phyloP scores from a whole-genome alignment of 2,329 filamentous ascomycete genomes.

The Spiromastix sp. region DNA sequence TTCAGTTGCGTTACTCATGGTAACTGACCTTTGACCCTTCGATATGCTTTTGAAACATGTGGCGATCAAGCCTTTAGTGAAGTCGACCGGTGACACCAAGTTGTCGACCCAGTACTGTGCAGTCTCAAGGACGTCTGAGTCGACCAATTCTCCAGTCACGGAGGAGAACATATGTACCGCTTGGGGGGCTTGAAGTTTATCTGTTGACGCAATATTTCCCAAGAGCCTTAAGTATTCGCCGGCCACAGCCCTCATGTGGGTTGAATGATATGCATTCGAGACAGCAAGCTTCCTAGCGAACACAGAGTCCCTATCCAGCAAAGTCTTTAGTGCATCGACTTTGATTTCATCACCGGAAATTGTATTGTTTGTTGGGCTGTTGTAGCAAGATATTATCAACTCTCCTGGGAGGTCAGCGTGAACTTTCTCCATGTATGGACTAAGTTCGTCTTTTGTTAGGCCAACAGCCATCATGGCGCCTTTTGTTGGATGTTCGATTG shows the following conservation, averaged over 20 bases:
- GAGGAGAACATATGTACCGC: constrained; percentile 10
- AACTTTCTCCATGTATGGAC: constrained; percentile 4
- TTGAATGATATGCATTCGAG: constrained; percentile 25
- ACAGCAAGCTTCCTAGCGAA: constrained; percentile 20
- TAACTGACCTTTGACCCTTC: neutral
- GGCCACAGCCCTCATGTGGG: constrained; percentile 18
- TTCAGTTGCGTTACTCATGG: neutral
- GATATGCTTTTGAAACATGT: constrained; percentile 2
- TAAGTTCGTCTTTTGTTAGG: constrained; percentile 8
- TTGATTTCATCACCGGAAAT: constrained; percentile 20
- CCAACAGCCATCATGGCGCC: constrained; percentile 25
- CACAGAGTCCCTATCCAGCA: constrained; percentile 11
- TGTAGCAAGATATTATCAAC: constrained; percentile 20
- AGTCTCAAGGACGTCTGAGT: constrained; percentile 2
- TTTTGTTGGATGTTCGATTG: constrained; percentile 1
- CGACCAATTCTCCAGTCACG: constrained; percentile 8
- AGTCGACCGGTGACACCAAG: constrained; percentile 12
- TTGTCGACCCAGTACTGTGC: constrained; percentile 13
- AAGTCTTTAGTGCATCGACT: constrained; percentile 12
- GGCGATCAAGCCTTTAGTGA: constrained; percentile 5
- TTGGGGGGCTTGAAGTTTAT: neutral
- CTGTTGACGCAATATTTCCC: constrained; percentile 1
- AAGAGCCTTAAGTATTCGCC: constrained; percentile 17
- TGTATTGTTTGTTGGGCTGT: constrained; percentile 22
- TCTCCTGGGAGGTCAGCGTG: constrained; percentile 2